phyloP scores from a whole-genome alignment of 2,329 filamentous ascomycete genomes.

The Cladosporium sp. region DNA sequence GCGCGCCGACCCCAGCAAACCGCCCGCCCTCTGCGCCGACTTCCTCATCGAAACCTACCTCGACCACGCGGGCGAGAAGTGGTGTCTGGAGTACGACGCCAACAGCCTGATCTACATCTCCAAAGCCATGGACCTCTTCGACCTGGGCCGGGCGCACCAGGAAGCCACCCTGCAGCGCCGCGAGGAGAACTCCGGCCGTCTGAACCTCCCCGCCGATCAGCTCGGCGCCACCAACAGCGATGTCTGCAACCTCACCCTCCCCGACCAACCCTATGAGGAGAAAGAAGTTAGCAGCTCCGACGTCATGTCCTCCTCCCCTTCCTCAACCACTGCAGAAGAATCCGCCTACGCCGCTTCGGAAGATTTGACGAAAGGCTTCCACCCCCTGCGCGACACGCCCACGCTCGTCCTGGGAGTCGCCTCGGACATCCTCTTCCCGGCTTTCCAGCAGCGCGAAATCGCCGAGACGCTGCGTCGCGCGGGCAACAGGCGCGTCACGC shows the following conservation, averaged over 20 bases:
- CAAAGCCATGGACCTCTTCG: constrained; percentile 98
- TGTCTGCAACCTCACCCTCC: constrained; percentile 76
- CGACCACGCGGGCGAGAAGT: constrained; percentile 97
- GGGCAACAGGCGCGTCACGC: constrained; percentile 77
- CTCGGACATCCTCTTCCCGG: constrained; percentile 93
- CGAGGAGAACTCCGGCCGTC: constrained; percentile 54
- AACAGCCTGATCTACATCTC: constrained; percentile 95
- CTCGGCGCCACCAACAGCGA: constrained; percentile 35
- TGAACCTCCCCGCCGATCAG: constrained; percentile 37
- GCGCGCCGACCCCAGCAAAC: constrained; percentile 78
- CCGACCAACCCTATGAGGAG: constrained; percentile 81
- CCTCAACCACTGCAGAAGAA: constrained; percentile 37
- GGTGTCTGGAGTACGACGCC: constrained; percentile 92
- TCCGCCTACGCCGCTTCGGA: too few species aligned
- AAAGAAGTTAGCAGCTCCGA: constrained; percentile 56
- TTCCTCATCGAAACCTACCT: constrained; percentile 98
- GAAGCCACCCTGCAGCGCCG: constrained; percentile 59
- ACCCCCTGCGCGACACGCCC: constrained; percentile 68
- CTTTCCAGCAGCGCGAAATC: constrained; percentile 96
- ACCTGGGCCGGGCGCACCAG: constrained; percentile 73
- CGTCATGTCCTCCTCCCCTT: constrained; percentile 27
- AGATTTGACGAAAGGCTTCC: constrained; percentile 75
- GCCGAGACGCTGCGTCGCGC: constrained; percentile 73
- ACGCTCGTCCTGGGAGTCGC: constrained; percentile 90
- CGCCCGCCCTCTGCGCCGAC: constrained; percentile 91